A percentile compares a stretch with the other conserved stretches of the same genome.
Conservation (phyloP, 139 green algal species). For the Ostreobium quekettii region DNA sequence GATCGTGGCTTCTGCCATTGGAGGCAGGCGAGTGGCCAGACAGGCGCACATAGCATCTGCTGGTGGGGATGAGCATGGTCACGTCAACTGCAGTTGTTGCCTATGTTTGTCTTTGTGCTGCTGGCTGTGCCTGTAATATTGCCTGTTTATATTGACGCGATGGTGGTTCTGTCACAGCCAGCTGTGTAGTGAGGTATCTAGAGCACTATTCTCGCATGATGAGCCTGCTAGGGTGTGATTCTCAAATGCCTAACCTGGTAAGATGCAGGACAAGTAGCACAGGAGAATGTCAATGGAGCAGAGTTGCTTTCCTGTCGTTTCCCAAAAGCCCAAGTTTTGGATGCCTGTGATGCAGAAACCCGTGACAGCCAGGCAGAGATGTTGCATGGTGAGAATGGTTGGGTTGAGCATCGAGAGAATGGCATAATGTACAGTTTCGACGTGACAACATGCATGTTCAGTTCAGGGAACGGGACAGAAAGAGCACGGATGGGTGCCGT, state of each 20-base stretch:
- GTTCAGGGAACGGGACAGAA: constrained; percentile 61
- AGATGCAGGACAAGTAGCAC: not conserved
- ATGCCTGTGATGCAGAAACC: constrained; percentile 30
- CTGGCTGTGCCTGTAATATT: not conserved
- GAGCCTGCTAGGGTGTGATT: no score
- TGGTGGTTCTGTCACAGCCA: constrained; percentile 4
- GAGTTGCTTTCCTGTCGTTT: not conserved
- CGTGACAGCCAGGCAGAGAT: constrained; percentile 37
- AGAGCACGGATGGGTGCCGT: constrained; percentile 49
- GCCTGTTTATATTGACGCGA: not conserved
- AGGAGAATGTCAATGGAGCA: not conserved
- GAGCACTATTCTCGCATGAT: no score
- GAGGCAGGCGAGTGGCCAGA: constrained; percentile 29
- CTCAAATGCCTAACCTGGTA: no score
- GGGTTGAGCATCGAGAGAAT: constrained; percentile 56
- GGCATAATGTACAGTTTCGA: constrained; percentile 57
- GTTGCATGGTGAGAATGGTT: constrained; percentile 43
- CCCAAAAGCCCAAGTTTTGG: no score
- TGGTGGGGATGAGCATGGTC: not conserved
- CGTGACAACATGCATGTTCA: constrained; percentile 70
- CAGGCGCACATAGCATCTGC: constrained; percentile 34
- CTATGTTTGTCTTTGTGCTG: not conserved
- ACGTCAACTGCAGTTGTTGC: not conserved
- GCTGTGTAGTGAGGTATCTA: no score
- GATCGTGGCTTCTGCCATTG: constrained; percentile 29